These are phyloP conservation scores for Rhypophila decipiens DNA, from an alignment of 495 filamentous ascomycete genomes.

Conservation along the genomic window DNA sequence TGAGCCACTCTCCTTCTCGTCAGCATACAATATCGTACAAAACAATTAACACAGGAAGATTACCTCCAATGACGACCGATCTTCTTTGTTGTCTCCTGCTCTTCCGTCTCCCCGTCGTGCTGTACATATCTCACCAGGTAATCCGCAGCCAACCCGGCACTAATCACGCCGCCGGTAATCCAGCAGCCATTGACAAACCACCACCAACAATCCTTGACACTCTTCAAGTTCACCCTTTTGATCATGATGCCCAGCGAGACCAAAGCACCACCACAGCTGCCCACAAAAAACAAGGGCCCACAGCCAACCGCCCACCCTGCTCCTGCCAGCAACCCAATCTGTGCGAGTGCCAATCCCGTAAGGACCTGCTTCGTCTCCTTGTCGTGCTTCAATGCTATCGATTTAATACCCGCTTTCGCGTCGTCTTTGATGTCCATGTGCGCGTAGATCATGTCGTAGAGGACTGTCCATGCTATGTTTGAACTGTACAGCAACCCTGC, in stretches of 20 bases:
- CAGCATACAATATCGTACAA: too few species aligned
- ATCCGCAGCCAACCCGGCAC: slow-evolving; percentile 43
- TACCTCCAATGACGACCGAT: too few species aligned
- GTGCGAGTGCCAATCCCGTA: slow-evolving; percentile 63
- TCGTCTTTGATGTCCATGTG: slow-evolving; percentile 98
- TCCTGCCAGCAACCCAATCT: slow-evolving; percentile 71
- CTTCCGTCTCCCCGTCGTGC: slow-evolving; percentile 12
- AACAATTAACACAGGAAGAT: background rate
- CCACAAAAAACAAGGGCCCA: slow-evolving; percentile 78
- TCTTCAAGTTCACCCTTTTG: slow-evolving; percentile 75
- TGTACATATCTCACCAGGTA: slow-evolving; percentile 39
- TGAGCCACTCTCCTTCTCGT: too few species aligned
- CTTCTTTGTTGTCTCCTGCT: slow-evolving; percentile 5
- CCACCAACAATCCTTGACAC: slow-evolving; percentile 86
- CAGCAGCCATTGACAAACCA: slow-evolving; percentile 74
- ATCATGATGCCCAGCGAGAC: slow-evolving; percentile 81
- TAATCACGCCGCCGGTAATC: slow-evolving; percentile 50
- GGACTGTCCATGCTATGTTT: slow-evolving; percentile 86
- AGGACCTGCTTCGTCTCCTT: slow-evolving; percentile 81
- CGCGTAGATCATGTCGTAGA: slow-evolving; percentile 99
- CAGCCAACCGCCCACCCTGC: slow-evolving; percentile 69
- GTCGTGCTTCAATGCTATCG: slow-evolving; percentile 85
- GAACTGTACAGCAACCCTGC: slow-evolving; percentile 74
- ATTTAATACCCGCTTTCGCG: slow-evolving; percentile 87
- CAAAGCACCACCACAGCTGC: slow-evolving; percentile 77